Conservation (phyloP, 352 stramenopile species). For the Lagenidium giganteum region DNA sequence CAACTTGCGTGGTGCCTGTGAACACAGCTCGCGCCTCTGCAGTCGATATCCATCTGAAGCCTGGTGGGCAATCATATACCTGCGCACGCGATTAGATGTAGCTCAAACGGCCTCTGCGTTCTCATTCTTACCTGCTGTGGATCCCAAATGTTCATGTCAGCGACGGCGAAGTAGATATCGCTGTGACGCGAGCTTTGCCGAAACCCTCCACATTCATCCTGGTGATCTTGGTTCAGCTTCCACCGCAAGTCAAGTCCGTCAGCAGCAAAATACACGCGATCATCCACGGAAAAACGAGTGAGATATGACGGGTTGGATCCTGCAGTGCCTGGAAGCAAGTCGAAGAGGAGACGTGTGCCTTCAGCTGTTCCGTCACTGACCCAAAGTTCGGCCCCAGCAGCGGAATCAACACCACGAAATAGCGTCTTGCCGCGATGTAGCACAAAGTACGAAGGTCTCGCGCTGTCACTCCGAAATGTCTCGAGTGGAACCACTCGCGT, state of each 20-base stretch:
- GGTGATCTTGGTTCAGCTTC: constrained; percentile 25
- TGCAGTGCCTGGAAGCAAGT: constrained; percentile 40
- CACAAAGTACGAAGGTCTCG: no score
- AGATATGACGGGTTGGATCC: constrained; percentile 30
- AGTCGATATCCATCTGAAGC: constrained; percentile 81
- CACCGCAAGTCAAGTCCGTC: constrained; percentile 66
- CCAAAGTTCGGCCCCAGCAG: constrained; percentile 67
- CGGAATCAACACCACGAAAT: constrained; percentile 7
- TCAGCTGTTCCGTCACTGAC: constrained; percentile 52
- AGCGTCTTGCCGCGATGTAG: no score
- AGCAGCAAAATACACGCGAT: constrained; percentile 78
- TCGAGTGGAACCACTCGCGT: no score
- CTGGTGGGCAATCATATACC: constrained; percentile 83
- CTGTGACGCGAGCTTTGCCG: constrained; percentile 52
- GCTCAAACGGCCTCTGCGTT: background rate
- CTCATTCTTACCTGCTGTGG: constrained; percentile 23
- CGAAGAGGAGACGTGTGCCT: constrained; percentile 61
- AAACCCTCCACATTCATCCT: constrained; percentile 69
- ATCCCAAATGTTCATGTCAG: constrained; percentile 58
- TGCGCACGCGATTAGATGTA: constrained; percentile 2
- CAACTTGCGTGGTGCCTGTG: constrained; percentile 24
- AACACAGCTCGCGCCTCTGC: constrained; percentile 49
- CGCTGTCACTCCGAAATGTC: no score
- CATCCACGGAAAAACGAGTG: constrained; percentile 46
- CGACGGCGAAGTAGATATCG: constrained; percentile 66